Conservation (phyloP, 257 asterid genomes). For the Ligustrum vulgare region DNA sequence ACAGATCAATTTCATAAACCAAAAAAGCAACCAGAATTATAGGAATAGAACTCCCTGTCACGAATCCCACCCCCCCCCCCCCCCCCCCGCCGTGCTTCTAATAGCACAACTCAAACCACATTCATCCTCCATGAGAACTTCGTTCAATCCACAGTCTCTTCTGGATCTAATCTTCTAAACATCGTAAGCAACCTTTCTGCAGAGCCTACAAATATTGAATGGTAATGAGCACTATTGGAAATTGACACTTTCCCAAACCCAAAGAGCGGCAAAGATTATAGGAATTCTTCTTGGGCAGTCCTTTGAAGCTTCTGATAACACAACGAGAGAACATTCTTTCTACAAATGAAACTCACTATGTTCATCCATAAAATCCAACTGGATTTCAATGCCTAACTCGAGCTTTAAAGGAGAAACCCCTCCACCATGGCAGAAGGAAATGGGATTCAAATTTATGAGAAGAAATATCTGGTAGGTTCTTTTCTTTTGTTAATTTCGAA, state of each 20-base stretch:
- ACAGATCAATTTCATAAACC: too few species aligned
- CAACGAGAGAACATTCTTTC: background rate
- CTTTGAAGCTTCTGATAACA: background rate
- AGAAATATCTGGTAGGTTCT: background rate
- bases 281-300: background rate
- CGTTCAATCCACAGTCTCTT: background rate
- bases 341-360: background rate
- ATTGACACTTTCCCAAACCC: background rate
- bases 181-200: background rate
- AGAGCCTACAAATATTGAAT: background rate
- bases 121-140: background rate
- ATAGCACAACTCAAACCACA: background rate
- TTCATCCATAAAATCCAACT: background rate
- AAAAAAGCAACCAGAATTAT: background rate
- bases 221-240: background rate
- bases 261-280: background rate
- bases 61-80: too few species aligned
- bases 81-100: background rate
- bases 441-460: background rate
- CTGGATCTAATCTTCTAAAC: background rate
- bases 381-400: background rate
- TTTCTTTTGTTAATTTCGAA: background rate
- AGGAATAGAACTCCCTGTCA: background rate
- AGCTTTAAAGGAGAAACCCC: background rate
- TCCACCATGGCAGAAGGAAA: background rate